These are phyloP conservation scores for Zopfia rhizophila DNA, from an alignment of 2,329 filamentous ascomycete genomes.

Conservation along the genomic window DNA sequence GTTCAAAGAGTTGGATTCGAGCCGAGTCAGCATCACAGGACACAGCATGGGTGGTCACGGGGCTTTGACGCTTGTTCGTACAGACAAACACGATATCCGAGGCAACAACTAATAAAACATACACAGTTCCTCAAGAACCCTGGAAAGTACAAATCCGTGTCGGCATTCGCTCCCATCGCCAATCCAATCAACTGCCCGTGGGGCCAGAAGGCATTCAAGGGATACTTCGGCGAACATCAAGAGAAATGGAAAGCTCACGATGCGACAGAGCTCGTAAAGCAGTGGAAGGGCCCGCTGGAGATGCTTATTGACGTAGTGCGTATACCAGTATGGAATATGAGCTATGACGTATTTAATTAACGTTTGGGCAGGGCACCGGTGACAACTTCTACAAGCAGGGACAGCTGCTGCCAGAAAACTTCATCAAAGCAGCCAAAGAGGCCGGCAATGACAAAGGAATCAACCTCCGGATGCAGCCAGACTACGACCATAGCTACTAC, in stretches of 20 bases:
- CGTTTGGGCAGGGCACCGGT: slow-evolving; percentile 73
- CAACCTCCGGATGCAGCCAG: slow-evolving; percentile 83
- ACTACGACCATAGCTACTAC: slow-evolving; percentile 97
- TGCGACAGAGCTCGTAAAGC: slow-evolving; percentile 86
- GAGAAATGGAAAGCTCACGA: slow-evolving; percentile 89
- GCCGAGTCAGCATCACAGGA: slow-evolving; percentile 83
- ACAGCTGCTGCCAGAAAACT: slow-evolving; percentile 93
- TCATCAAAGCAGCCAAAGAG: slow-evolving; percentile 80
- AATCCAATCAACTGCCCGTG: slow-evolving; percentile 89
- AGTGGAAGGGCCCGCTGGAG: slow-evolving; percentile 77
- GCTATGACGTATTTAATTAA: slow-evolving; percentile 1
- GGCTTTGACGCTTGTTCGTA: slow-evolving; percentile 77
- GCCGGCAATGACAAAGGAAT: slow-evolving; percentile 76
- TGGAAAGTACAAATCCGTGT: slow-evolving; percentile 86
- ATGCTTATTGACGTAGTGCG: slow-evolving; percentile 87
- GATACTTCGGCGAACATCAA: slow-evolving; percentile 84
- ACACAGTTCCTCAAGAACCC: slow-evolving; percentile 85
- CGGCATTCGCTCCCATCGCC: slow-evolving; percentile 88
- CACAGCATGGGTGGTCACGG: slow-evolving; percentile 99
- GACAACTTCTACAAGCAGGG: slow-evolving; percentile 97
- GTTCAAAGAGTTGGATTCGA: slow-evolving; percentile 76
- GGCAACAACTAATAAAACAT: slow-evolving; percentile 12
- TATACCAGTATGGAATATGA: too few relatives aligned
- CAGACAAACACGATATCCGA: background rate
- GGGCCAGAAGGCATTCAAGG: slow-evolving; percentile 94